phyloP scores from a whole-genome alignment of 139 green algal species.

The Ostreobium quekettii region DNA sequence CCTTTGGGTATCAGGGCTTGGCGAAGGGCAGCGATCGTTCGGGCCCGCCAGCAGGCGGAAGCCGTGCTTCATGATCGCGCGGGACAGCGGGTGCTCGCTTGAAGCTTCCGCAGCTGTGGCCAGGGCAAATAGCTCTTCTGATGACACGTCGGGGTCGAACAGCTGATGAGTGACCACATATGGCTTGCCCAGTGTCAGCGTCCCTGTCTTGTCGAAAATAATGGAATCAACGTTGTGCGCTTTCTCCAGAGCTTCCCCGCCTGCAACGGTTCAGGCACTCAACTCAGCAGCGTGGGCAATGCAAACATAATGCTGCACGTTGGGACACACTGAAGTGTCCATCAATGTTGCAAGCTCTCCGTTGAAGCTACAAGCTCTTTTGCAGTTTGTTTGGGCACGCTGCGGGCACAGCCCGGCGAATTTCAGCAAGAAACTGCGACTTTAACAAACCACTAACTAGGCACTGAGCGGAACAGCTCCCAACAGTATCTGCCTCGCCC shows the following conservation, averaged over 20 bases:
- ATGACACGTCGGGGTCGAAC: not conserved
- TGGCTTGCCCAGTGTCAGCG: conserved; percentile 73
- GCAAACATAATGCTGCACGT: not conserved
- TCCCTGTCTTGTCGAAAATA: conserved; percentile 95
- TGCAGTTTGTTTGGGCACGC: too few species aligned
- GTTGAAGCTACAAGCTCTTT: too few species aligned
- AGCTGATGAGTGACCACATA: conserved; percentile 28
- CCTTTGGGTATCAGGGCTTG: not conserved
- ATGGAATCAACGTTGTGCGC: conserved; percentile 63
- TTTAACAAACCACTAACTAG: too few species aligned
- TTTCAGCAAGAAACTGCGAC: too few species aligned
- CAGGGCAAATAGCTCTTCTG: conserved; percentile 26
- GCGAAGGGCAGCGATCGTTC: not conserved
- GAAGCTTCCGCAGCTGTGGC: conserved; percentile 65
- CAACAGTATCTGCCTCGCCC: too few species aligned
- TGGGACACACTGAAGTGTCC: not conserved
- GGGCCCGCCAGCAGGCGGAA: not conserved
- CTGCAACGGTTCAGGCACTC: conserved; percentile 14
- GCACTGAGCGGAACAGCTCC: too few species aligned
- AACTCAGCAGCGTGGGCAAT: not conserved
- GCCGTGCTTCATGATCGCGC: conserved; percentile 55
- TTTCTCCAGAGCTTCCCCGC: conserved; percentile 36
- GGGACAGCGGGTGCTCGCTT: conserved; percentile 85
- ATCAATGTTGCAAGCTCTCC: too few species aligned
- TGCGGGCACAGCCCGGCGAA: too few species aligned